Base-by-base conservation (phyloP, 148 eudicot genomes). In the Rhododendron mucronatum region DNA sequence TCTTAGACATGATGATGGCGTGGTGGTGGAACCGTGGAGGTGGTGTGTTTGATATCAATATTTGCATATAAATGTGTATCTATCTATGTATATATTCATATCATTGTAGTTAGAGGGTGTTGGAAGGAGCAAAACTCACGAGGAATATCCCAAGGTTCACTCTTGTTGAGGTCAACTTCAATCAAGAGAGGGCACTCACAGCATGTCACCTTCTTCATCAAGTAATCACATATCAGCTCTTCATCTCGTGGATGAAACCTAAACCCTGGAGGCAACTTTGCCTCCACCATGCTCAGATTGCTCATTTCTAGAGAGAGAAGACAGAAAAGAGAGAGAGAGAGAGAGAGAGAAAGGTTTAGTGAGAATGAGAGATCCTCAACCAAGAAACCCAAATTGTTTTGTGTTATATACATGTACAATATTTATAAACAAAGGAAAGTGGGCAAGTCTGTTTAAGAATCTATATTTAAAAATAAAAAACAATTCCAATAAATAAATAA, bases 91-190 rank as follows among this genome's bases (percentile, higher is more conserved):
- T 74, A 0, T 33, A 33, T 74, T 0, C 15, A 33, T 74, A 1
- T 59, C 61, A 55, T 55, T 61, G 10, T 7, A 16, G 61, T 55
- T 71, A 74, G 78, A 35, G 16, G 82, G 82, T 10, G 33, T 21
- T 21, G 81, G 81, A 78, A 48, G 41, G 30, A 2, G 23, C 45
- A 28, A 13, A 63, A 79, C 23, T 44, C 2, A 96, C 99, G 93
- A 78, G 99, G 98, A 90, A 96, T 89, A 81, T 96, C 99, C 99
- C 99, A 96, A 84, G 99, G 99, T 51, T 96, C 99, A 78, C 93
- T 91, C 91, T 94, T 94, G 91, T 95, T 95, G 65, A 96, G 99
- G 89, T 96, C 99, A 86, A 96, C 96, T 90, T 96, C 91, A 59
- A 92, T 87, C 63, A 95, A 76, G 28, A 93, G 88, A 86, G 95